Evolutionary conservation across 2,329 filamentous ascomycete genomes (phyloP), one percentile per base, ranked within the genome.

Genomic region (Orbilia quercus): DNA sequence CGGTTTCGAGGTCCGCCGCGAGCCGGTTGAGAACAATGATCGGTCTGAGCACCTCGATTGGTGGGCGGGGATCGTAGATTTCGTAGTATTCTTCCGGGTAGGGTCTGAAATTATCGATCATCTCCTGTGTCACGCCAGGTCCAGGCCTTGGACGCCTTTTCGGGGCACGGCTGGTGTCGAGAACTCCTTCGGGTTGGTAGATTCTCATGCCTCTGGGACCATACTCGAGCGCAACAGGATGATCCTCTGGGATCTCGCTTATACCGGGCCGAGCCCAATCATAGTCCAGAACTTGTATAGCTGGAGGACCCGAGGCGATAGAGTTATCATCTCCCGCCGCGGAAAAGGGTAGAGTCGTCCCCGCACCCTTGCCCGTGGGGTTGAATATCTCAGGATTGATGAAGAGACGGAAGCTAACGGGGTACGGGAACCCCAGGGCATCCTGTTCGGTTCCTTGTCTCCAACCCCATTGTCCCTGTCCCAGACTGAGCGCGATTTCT

Each of bases 381-480:
- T 42, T 55, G 28, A 50, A 55, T 42, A 57, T 31, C 40, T 38
- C 57, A 6, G 63, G 53, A 9, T 70, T 62, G 16, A 62, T 23
- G 22, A 50, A 65, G 11, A 72, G 59, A 38, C 58, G 34, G 42
- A 72, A 72, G 28, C 67, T 72, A 16, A 64, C 44, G 1, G 48
- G 40, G 6, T 31, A 23, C 5, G 57, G 57, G 16, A 63, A 63
- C 2, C 38, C 50, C 20, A 45, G 7, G 7, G 42, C 23, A 20
- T 48, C 44, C 1, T 25, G 20, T 3, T 18, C 44, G 0, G 23
- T 20, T 9, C 2, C 25, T 31, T 58, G 66, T 22, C 36, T 58
- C 31, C 40, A 71, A 1, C 53, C 51, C 14, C 20, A 64, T 11
- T 28, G 44, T 11, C 47, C 66, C 16, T 71, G 66, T 6, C 36